A percentile compares a stretch with the other conserved stretches of the same genome.
These are phyloP conservation scores for Phytopythium montanum DNA, from an alignment of 352 stramenopile species.

Conservation along the genomic window DNA sequence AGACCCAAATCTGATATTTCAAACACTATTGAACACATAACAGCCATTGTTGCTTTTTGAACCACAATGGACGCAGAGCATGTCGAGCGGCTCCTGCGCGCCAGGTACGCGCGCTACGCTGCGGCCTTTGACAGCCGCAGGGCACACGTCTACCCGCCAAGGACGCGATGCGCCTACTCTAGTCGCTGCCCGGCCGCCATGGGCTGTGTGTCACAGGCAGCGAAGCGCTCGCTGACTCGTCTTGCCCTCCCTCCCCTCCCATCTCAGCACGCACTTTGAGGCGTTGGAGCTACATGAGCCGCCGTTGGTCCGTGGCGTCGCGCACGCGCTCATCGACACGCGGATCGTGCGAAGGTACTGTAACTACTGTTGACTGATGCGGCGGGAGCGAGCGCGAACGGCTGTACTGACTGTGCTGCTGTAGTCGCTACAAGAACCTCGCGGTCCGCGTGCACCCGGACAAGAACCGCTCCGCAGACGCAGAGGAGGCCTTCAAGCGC, in stretches of 20 bases:
- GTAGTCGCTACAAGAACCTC: constrained; percentile 44
- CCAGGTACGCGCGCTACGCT: constrained; percentile 3
- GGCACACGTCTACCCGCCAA: background rate
- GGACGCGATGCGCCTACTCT: background rate
- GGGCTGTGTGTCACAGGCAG: background rate
- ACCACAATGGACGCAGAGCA: constrained; percentile 9
- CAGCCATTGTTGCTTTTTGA: no score
- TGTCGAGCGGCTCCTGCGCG: constrained; percentile 22
- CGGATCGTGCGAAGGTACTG: constrained; percentile 31
- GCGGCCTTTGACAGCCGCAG: background rate
- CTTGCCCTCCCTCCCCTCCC: background rate
- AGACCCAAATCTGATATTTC: no score
- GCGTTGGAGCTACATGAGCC: constrained; percentile 29
- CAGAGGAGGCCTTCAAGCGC: constrained; percentile 75
- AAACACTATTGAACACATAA: no score
- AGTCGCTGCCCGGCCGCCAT: background rate
- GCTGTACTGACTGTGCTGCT: no score
- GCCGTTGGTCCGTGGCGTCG: background rate
- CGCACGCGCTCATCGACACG: constrained; percentile 14
- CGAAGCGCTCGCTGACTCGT: background rate
- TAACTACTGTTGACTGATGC: background rate
- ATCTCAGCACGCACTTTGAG: constrained; percentile 31
- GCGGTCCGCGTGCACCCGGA: constrained; percentile 55
- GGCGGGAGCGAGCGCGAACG: background rate
- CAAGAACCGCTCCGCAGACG: constrained; percentile 58